Evolutionary conservation across 2,329 filamentous ascomycete species (phyloP).

Genomic region (Fusarium sp.): DNA sequence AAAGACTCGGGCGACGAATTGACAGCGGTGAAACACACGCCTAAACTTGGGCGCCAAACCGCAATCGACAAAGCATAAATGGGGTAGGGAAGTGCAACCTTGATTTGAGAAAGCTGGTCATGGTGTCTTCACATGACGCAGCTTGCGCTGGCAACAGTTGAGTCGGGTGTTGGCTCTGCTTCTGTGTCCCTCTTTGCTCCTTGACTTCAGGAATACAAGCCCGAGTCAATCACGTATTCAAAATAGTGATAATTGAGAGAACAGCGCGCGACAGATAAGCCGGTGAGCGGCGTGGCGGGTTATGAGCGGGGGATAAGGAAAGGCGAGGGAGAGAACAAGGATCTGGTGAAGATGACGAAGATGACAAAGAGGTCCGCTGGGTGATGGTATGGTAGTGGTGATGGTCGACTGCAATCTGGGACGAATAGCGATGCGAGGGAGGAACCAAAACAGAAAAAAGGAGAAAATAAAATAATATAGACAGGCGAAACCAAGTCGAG

Average conservation of each 20-base stretch:
- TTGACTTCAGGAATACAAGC: constrained; percentile 22
- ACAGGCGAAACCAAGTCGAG: constrained; percentile 24
- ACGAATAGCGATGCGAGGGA: constrained; percentile 12
- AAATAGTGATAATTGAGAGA: constrained; percentile 20
- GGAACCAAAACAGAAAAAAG: constrained; percentile 2
- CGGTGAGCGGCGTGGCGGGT: constrained; percentile 37
- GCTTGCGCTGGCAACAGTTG: constrained; percentile 45
- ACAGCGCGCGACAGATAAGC: constrained; percentile 24
- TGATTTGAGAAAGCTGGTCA: constrained; percentile 60
- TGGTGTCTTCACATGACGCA: constrained; percentile 56
- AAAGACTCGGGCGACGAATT: constrained; percentile 13
- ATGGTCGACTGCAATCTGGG: constrained; percentile 14
- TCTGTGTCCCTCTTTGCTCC: constrained; percentile 13
- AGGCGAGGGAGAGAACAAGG: constrained; percentile 38
- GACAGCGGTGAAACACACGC: constrained; percentile 6
- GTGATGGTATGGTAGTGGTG: constrained; percentile 10
- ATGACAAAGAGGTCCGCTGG: constrained; percentile 40
- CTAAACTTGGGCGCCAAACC: constrained; percentile 8
- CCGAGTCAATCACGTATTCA: constrained; percentile 14
- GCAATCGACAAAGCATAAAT: constrained; percentile 14
- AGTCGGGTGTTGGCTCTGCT: constrained; percentile 12
- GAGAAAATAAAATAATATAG: constrained; percentile 16
- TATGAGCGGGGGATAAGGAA: constrained; percentile 38
- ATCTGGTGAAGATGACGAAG: constrained; percentile 44
- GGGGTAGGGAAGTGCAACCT: constrained; percentile 52